Conservation (phyloP, 2,329 filamentous ascomycete genomes). For the Sphaerulina musiva region DNA sequence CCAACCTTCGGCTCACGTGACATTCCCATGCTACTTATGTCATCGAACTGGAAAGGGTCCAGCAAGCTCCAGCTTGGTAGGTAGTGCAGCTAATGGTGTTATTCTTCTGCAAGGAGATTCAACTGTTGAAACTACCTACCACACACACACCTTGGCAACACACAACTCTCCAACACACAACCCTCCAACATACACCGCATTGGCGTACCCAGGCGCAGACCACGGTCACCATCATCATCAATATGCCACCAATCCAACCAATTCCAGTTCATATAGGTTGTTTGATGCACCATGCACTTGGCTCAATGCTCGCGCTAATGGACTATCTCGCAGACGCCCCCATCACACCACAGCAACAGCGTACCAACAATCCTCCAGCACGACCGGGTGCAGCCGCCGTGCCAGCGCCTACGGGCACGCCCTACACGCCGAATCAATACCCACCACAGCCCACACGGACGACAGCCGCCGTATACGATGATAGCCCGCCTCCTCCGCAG, state of each 20-base stretch:
- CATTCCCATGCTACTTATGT: background rate
- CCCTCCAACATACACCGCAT: too few species aligned
- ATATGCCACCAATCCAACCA: constrained; percentile 46
- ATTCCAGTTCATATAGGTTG: constrained; percentile 39
- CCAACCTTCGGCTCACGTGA: background rate
- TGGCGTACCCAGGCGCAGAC: background rate
- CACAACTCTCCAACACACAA: background rate
- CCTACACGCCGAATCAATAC: constrained; percentile 24
- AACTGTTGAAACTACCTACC: background rate
- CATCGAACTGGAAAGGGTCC: background rate
- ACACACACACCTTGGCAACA: background rate
- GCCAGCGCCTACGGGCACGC: constrained; percentile 31
- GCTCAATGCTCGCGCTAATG: background rate
- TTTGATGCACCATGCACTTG: background rate
- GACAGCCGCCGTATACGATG: constrained; percentile 18
- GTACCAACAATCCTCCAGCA: constrained; percentile 27
- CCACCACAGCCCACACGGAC: constrained; percentile 27
- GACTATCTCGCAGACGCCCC: constrained; percentile 33
- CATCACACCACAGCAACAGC: constrained; percentile 36
- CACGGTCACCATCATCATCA: constrained; percentile 9
- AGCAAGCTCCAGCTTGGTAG: background rate
- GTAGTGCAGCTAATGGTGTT: background rate
- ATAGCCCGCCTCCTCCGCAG: constrained; percentile 37
- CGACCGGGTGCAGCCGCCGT: constrained; percentile 27
- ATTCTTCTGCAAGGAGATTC: background rate